A percentile compares a stretch with the other conserved stretches of the same genome.
Evolutionary conservation across 495 filamentous ascomycete species (phyloP).

Genomic region (Penicillium soppii): DNA sequence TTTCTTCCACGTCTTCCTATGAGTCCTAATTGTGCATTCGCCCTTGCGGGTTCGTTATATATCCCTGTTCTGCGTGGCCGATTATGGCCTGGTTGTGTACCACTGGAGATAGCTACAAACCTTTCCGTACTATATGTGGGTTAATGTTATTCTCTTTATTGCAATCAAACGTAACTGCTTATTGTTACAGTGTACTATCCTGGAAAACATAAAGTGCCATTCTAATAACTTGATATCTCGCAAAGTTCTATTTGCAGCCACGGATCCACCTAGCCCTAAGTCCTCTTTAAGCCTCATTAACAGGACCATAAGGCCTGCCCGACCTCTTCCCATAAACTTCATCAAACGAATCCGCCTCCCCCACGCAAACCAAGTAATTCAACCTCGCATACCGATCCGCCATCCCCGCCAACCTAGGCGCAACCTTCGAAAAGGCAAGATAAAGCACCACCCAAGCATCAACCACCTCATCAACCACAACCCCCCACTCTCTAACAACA

Average conservation of each 20-base stretch:
- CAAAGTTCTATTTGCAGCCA: too few species aligned
- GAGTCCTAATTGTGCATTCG: slow-evolving; percentile 3
- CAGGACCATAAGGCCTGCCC: background rate
- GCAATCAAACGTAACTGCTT: too few species aligned
- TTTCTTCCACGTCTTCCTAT: background rate
- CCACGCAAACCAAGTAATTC: slow-evolving; percentile 38
- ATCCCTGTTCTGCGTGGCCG: background rate
- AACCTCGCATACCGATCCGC: slow-evolving; percentile 33
- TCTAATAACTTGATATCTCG: too few species aligned
- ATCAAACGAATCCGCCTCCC: slow-evolving; percentile 42
- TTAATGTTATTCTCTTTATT: too few species aligned
- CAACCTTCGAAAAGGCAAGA: slow-evolving; percentile 22
- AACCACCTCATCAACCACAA: slow-evolving; percentile 21
- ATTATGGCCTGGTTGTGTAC: too few species aligned
- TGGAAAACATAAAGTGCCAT: too few species aligned
- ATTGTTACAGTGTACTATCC: too few species aligned
- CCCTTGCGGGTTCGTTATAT: background rate
- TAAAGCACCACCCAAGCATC: slow-evolving; percentile 33
- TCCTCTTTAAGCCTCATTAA: background rate
- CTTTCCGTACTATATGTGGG: too few species aligned
- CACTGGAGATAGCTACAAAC: too few species aligned
- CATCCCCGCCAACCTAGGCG: slow-evolving; percentile 22
- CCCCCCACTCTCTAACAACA: slow-evolving; percentile 42
- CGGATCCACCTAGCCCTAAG: background rate
- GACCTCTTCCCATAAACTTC: slow-evolving; percentile 7